Conservation (phyloP, 2,329 filamentous ascomycete species). For the Orbilia blumenaviensis region DNA sequence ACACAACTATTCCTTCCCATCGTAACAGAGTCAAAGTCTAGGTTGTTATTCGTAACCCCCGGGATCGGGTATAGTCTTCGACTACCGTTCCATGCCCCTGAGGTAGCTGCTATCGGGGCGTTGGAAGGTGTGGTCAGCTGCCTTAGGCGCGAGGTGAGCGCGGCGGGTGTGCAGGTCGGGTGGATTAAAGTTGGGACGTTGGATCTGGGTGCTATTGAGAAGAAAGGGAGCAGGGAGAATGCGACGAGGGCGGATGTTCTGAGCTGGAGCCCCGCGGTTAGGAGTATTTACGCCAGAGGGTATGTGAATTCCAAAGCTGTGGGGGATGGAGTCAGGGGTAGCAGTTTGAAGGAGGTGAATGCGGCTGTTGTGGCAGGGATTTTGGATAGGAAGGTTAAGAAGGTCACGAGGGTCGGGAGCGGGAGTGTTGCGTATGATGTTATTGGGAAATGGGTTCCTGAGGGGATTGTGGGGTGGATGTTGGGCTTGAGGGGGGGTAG, state of each 20-base stretch:
- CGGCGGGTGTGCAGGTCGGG: constrained; percentile 79
- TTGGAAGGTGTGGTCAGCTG: constrained; percentile 77
- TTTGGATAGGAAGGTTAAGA: constrained; percentile 65
- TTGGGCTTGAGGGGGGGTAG: constrained; percentile 72
- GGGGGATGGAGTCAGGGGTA: constrained; percentile 72
- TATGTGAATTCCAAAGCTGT: constrained; percentile 64
- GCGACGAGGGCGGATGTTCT: constrained; percentile 65
- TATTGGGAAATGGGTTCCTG: constrained; percentile 81
- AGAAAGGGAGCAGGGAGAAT: constrained; percentile 59
- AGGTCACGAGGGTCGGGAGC: constrained; percentile 80
- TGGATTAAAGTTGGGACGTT: constrained; percentile 93
- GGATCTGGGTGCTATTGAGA: constrained; percentile 71
- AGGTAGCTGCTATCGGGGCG: constrained; percentile 84
- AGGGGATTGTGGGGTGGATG: constrained; percentile 87
- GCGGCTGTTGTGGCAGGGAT: constrained; percentile 90
- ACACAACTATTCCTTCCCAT: constrained; percentile 89
- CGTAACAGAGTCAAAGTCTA: constrained; percentile 70
- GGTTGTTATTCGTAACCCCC: constrained; percentile 79
- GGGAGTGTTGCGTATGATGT: constrained; percentile 86
- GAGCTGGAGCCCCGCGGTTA: constrained; percentile 71
- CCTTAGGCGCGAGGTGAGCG: constrained; percentile 70
- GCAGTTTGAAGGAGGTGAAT: constrained; percentile 79
- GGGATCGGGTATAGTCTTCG: constrained; percentile 81
- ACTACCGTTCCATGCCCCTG: constrained; percentile 82
- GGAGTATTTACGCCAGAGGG: constrained; percentile 71